These are phyloP conservation scores for Pleurotus sapidus DNA, from an alignment of 768 basidiomycete species.

Conservation along the genomic window DNA sequence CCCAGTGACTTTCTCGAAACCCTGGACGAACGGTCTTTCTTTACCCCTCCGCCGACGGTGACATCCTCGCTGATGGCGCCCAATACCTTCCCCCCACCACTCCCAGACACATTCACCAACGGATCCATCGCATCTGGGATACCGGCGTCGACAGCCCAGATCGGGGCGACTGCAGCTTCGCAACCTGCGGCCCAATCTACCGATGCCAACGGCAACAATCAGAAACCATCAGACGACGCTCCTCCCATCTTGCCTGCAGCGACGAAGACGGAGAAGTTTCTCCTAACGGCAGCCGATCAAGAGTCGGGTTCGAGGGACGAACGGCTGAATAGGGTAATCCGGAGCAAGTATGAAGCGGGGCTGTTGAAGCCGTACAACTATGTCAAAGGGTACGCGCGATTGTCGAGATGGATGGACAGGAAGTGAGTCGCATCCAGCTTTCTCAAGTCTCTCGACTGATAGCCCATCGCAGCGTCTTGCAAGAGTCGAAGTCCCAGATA, in stretches of 20 bases:
- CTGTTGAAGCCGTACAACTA: slow-evolving; percentile 95
- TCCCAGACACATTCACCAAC: slow-evolving; percentile 7
- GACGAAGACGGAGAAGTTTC: slow-evolving; percentile 82
- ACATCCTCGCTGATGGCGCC: slow-evolving; percentile 48
- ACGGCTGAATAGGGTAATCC: slow-evolving; percentile 85
- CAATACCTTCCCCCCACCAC: slow-evolving; percentile 21
- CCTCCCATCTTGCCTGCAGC: slow-evolving; percentile 65
- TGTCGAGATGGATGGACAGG: slow-evolving; percentile 93
- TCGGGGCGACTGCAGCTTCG: background rate
- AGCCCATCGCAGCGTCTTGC: slow-evolving; percentile 61
- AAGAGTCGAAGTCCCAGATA: slow-evolving; percentile 89
- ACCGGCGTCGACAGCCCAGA: slow-evolving; percentile 8
- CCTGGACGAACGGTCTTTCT: slow-evolving; percentile 81
- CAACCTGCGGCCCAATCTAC: slow-evolving; percentile 8
- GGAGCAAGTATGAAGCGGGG: slow-evolving; percentile 96
- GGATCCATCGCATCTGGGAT: slow-evolving; percentile 5
- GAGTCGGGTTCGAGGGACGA: slow-evolving; percentile 88
- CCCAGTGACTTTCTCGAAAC: slow-evolving; percentile 84
- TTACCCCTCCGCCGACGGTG: slow-evolving; percentile 54
- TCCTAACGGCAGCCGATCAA: slow-evolving; percentile 94
- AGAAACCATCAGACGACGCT: slow-evolving; percentile 32
- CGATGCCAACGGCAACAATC: slow-evolving; percentile 12
- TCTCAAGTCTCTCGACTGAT: background rate
- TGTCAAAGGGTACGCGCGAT: slow-evolving; percentile 89
- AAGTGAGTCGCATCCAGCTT: slow-evolving; percentile 49